Evolutionary conservation across 306 rosid genomes (phyloP).

Genomic region (Begonia loranthoides): DNA sequence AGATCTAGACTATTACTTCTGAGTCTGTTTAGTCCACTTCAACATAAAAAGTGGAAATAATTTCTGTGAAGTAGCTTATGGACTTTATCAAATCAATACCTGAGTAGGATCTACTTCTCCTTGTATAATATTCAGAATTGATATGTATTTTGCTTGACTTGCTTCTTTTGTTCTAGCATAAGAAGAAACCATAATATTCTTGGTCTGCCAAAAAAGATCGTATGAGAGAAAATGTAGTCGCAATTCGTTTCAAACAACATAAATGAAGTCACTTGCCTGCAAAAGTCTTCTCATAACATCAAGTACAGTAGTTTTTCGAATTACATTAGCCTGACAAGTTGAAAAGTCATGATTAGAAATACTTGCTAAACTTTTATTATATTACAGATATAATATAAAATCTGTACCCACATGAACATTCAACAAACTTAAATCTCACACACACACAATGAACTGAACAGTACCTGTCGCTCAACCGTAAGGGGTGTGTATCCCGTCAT

Average conservation of each 20-base stretch:
- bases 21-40: no score
- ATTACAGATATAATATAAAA: no score
- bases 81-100: conserved; percentile 23
- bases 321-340: conserved; percentile 68
- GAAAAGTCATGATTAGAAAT: no score
- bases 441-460: no score
- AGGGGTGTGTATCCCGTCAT: conserved; percentile 99
- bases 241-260: conserved; percentile 5
- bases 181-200: conserved; percentile 96
- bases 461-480: conserved; percentile 91
- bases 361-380: no score
- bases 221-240: conserved; percentile 11
- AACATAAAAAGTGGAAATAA: no score
- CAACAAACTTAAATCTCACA: no score
- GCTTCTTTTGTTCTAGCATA: conserved; percentile 98
- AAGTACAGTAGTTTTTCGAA: conserved; percentile 94
- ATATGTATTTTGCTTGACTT: conserved; percentile 95
- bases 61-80: no score
- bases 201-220: conserved; percentile 46
- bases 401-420: no score
- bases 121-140: conserved; percentile 91
- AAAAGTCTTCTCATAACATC: conserved; percentile 98
- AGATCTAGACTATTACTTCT: no score
- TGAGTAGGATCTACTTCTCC: conserved; percentile 99
- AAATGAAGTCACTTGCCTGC: conserved; percentile 40